phyloP scores from a whole-genome alignment of 2,329 filamentous ascomycete genomes.

The Epichloe hybrida region DNA sequence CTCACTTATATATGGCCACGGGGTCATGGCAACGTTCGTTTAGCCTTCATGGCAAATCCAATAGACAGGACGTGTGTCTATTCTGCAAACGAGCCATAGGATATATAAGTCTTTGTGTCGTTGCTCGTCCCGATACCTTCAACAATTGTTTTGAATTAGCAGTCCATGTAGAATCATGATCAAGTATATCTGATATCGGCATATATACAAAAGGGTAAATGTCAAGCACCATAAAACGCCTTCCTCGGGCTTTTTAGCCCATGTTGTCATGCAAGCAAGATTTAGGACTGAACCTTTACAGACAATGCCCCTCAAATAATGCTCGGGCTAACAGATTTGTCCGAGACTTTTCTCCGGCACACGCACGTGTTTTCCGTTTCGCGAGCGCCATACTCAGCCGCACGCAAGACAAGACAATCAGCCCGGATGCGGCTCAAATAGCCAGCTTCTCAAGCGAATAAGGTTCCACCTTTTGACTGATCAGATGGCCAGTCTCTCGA shows the following conservation, averaged over 20 bases:
- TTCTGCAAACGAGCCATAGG: too few relatives aligned
- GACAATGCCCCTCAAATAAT: too few relatives aligned
- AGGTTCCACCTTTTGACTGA: slow-evolving; percentile 65
- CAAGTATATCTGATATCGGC: not conserved
- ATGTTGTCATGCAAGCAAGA: not conserved
- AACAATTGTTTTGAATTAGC: too few relatives aligned
- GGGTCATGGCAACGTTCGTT: not conserved
- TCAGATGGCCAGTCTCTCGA: slow-evolving; percentile 63
- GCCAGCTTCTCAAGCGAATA: slow-evolving; percentile 73
- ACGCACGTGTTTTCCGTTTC: not conserved
- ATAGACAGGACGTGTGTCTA: too few relatives aligned
- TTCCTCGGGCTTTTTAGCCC: not conserved
- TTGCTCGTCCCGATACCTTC: too few relatives aligned
- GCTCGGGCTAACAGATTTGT: not conserved
- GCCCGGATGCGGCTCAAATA: slow-evolving; percentile 31
- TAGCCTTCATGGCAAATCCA: too few relatives aligned
- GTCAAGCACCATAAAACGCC: not conserved
- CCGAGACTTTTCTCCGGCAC: not conserved
- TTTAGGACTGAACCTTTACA: too few relatives aligned
- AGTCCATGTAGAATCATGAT: not conserved
- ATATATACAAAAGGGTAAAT: not conserved
- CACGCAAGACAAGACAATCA: not conserved
- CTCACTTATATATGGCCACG: not conserved
- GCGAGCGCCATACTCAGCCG: not conserved
- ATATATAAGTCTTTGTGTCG: too few relatives aligned